Evolutionary conservation across 805 yeast genomes (phyloP).

Genomic region (Kuraishia borneana): DNA sequence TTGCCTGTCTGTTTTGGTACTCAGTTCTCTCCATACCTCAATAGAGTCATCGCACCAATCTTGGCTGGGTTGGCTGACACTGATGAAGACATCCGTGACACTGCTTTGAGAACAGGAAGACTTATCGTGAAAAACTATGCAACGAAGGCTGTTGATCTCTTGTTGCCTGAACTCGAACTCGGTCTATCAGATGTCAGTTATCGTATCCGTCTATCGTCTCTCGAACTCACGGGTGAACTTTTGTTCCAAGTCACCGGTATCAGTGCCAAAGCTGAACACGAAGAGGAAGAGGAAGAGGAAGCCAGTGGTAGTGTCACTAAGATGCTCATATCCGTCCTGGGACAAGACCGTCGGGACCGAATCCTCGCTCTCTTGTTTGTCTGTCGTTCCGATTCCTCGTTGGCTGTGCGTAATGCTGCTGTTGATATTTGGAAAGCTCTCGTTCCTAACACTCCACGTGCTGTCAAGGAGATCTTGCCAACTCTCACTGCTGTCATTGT

Average conservation of each 20-base stretch:
- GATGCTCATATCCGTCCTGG: constrained; percentile 67
- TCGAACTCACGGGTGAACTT: constrained; percentile 90
- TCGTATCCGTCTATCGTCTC: constrained; percentile 87
- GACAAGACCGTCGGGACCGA: constrained; percentile 80
- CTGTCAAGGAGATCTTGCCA: constrained; percentile 86
- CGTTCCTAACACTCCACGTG: constrained; percentile 91
- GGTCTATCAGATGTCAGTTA: constrained; percentile 77
- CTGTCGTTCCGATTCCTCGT: constrained; percentile 87
- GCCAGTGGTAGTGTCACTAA: constrained; percentile 40
- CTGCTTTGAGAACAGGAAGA: constrained; percentile 87
- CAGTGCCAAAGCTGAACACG: constrained; percentile 64
- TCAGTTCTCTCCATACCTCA: constrained; percentile 82
- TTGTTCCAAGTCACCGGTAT: constrained; percentile 91
- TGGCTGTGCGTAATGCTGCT: constrained; percentile 79
- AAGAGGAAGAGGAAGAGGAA: constrained; percentile 42
- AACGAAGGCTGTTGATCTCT: constrained; percentile 79
- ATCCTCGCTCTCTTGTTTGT: constrained; percentile 79
- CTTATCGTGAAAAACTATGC: constrained; percentile 87
- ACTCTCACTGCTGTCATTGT: constrained; percentile 72
- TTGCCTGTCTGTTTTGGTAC: constrained; percentile 92
- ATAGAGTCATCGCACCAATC: constrained; percentile 82
- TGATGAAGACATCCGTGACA: constrained; percentile 79
- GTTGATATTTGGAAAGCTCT: constrained; percentile 94
- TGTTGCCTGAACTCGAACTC: constrained; percentile 85
- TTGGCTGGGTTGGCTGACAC: constrained; percentile 83